These are phyloP conservation scores for Saccharomycopsis amapae DNA, from an alignment of 805 yeast species.

Conservation along the genomic window DNA sequence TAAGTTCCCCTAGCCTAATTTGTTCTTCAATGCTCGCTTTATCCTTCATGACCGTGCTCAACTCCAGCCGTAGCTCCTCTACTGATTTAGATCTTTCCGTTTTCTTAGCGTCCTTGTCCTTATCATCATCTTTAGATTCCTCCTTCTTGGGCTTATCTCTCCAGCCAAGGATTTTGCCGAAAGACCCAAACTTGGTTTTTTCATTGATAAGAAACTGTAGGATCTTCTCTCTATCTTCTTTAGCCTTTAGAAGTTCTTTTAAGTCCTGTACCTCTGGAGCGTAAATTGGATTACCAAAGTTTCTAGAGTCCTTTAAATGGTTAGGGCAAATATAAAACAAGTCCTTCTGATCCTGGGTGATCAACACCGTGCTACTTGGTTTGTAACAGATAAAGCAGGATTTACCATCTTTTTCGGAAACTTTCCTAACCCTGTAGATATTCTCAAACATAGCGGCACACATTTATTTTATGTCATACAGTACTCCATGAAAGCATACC, in stretches of 20 bases:
- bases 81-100: conserved; percentile 4
- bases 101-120: background rate
- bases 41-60: background rate
- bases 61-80: conserved; percentile 9
- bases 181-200: conserved; percentile 10
- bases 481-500: too few relatives aligned
- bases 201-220: conserved; percentile 11
- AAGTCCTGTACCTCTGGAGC: conserved; percentile 8
- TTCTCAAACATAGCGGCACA: conserved; percentile 28
- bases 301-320: conserved; percentile 39
- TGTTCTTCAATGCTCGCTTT: background rate
- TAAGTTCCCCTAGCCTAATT: background rate
- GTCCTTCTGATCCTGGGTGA: conserved; percentile 33
- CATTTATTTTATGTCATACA: too few relatives aligned
- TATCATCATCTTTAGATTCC: background rate
- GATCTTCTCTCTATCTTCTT: conserved; percentile 12
- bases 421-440: conserved; percentile 36
- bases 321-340: conserved; percentile 45
- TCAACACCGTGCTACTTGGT: conserved; percentile 39
- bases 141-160: background rate
- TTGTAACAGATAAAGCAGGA: conserved; percentile 47
- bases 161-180: conserved; percentile 10
- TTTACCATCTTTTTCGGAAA: conserved; percentile 35
- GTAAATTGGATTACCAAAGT: conserved; percentile 15
- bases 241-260: conserved; percentile 1